phyloP scores from a whole-genome alignment of 208 protist species.

The Leishmania gerbilli region DNA sequence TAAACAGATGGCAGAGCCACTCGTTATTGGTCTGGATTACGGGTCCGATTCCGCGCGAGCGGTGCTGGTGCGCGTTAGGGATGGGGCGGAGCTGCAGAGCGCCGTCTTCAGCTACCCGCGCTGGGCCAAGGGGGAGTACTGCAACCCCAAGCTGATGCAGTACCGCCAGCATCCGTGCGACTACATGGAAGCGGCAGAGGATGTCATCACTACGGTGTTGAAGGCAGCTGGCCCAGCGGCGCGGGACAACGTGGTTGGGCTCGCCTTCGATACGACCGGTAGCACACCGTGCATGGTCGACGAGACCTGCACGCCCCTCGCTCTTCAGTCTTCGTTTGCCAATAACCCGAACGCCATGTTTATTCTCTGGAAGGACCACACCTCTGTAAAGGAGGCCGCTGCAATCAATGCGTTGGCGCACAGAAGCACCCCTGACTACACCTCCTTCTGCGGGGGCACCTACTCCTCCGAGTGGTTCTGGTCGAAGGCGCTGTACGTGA shows the following conservation, averaged over 20 bases:
- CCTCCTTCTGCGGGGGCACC: conserved; percentile 54
- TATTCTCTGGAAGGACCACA: conserved; percentile 74
- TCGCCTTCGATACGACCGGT: conserved; percentile 53
- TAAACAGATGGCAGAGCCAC: conserved; percentile 19
- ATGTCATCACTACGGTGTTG: conserved; percentile 31
- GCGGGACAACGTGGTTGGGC: conserved; percentile 35
- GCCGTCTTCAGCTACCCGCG: conserved; percentile 45
- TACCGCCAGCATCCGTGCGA: conserved; percentile 64
- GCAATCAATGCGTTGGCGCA: conserved; percentile 50
- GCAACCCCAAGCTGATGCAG: conserved; percentile 39
- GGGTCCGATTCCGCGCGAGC: conserved; percentile 55
- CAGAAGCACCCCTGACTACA: conserved; percentile 50
- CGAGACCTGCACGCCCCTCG: conserved; percentile 38
- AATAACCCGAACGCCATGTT: conserved; percentile 69
- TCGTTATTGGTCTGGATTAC: conserved; percentile 61
- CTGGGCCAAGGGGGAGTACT: conserved; percentile 42
- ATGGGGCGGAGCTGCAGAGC: conserved; percentile 44
- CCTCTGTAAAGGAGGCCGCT: conserved; percentile 47
- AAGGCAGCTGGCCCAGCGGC: conserved; percentile 21
- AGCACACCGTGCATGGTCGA: conserved; percentile 61
- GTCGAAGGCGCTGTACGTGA: conserved; percentile 59
- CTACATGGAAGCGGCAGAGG: conserved; percentile 52
- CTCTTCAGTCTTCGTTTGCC: conserved; percentile 34
- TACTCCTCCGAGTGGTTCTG: conserved; percentile 73
- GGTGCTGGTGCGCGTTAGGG: conserved; percentile 40